Percentiles rank a stretch among this genome's conserved stretches.
Evolutionary conservation across 306 rosid species (phyloP).

Genomic region (Lathyrus aphaca): DNA sequence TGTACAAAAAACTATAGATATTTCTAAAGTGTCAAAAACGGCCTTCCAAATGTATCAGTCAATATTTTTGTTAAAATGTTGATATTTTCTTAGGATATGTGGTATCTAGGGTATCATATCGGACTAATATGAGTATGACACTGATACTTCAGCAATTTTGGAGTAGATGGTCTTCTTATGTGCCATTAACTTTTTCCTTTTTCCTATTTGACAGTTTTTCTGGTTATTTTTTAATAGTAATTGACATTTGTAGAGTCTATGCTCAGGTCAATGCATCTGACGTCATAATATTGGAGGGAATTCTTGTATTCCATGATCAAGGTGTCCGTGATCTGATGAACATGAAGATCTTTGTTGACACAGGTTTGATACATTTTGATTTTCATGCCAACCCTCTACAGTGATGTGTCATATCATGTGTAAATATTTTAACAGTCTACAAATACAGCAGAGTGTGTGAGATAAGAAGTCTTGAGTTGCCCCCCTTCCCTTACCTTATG

Average conservation of each 20-base stretch:
- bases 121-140: background rate
- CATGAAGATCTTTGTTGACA: slow-evolving; percentile 96
- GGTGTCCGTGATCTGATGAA: slow-evolving; percentile 89
- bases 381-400: background rate
- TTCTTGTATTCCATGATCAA: slow-evolving; percentile 96
- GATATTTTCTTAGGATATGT: background rate
- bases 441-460: background rate
- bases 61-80: background rate
- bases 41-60: background rate
- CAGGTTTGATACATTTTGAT: slow-evolving; percentile 60
- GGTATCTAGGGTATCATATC: background rate
- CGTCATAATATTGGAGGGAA: slow-evolving; percentile 95
- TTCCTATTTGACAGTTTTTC: background rate
- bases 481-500: no score
- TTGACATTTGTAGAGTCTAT: slow-evolving; percentile 34
- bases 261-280: slow-evolving; percentile 93
- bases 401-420: slow-evolving; percentile 7
- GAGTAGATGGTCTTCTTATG: background rate
- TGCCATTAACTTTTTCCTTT: background rate
- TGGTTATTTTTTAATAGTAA: slow-evolving; percentile 21
- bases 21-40: background rate
- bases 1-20: background rate
- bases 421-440: background rate
- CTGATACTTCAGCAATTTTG: background rate
- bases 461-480: no score